These are phyloP conservation scores for Moesziomyces antarcticus DNA, from an alignment of 1,284 basidiomycete species.

Conservation along the genomic window DNA sequence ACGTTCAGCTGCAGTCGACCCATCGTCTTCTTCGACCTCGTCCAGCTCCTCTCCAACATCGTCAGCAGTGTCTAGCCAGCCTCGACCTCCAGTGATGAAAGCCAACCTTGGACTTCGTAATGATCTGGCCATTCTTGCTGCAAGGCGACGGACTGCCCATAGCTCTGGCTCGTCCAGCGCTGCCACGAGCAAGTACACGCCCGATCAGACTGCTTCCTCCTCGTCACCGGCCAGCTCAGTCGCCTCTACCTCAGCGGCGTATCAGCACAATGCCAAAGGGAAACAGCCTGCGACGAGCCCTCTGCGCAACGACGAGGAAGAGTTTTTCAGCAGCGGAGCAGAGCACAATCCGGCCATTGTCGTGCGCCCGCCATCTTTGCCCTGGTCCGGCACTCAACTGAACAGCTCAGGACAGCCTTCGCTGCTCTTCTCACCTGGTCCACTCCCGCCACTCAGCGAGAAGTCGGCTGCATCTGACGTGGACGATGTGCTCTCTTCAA, in stretches of 20 bases:
- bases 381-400: not conserved
- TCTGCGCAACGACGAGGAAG: conserved; percentile 19
- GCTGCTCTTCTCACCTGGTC: conserved; percentile 7
- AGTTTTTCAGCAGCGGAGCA: conserved; percentile 7
- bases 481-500: conserved; percentile 15
- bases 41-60: not conserved
- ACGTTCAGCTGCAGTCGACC: not conserved
- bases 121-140: conserved; percentile 28
- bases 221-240: conserved; percentile 15
- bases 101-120: conserved; percentile 9
- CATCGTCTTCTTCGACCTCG: not conserved
- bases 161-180: conserved; percentile 23
- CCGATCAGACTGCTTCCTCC: not conserved
- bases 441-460: conserved; percentile 33
- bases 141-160: conserved; percentile 16
- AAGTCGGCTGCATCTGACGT: conserved; percentile 29
- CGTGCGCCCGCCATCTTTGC: not conserved
- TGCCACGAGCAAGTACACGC: conserved; percentile 10
- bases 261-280: conserved; percentile 11
- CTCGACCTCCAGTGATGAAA: not conserved
- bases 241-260: not conserved
- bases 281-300: conserved; percentile 7
- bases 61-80: not conserved
- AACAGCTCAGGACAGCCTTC: conserved; percentile 1
- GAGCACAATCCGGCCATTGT: not conserved